Evolutionary conservation across 495 filamentous ascomycete species (phyloP).

Genomic region (Daldinia bambusicola): DNA sequence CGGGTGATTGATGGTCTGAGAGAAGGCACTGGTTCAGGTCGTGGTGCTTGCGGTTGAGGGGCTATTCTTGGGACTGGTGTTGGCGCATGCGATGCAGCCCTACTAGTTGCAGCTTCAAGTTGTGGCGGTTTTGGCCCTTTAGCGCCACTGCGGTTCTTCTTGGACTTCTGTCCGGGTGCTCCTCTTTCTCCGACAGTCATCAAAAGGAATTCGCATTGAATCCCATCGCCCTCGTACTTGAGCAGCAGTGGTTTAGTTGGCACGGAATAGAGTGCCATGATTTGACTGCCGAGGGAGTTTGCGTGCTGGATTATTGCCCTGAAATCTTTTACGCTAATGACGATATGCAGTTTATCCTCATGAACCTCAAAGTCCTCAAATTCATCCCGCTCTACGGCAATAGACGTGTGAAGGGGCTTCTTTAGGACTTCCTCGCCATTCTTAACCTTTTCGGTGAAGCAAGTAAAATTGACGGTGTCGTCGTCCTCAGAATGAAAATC

Average conservation of each 20-base stretch:
- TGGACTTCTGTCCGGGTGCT: constrained; percentile 53
- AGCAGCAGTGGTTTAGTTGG: constrained; percentile 87
- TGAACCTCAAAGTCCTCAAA: constrained; percentile 85
- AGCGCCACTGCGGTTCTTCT: constrained; percentile 46
- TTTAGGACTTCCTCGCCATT: constrained; percentile 93
- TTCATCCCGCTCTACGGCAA: constrained; percentile 85
- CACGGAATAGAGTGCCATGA: constrained; percentile 81
- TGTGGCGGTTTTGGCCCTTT: constrained; percentile 47
- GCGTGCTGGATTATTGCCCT: constrained; percentile 89
- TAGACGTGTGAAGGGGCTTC: constrained; percentile 91
- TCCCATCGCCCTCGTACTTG: constrained; percentile 75
- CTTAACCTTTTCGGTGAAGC: constrained; percentile 90
- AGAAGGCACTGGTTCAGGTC: constrained; percentile 42
- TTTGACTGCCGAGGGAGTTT: constrained; percentile 72
- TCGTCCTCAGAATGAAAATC: constrained; percentile 80
- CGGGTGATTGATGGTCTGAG: constrained; percentile 47
- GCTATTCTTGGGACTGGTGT: constrained; percentile 33
- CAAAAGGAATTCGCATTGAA: constrained; percentile 86
- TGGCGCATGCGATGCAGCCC: constrained; percentile 49
- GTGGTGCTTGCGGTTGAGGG: constrained; percentile 33
- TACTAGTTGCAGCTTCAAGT: constrained; percentile 53
- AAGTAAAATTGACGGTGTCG: constrained; percentile 77
- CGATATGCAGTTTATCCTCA: constrained; percentile 80
- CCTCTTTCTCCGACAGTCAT: constrained; percentile 90
- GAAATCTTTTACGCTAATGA: constrained; percentile 94